Evolutionary conservation across 495 filamentous ascomycete species (phyloP), one percentile per base, ranked within the genome.

Genomic region (Glarea lozoyensis): DNA sequence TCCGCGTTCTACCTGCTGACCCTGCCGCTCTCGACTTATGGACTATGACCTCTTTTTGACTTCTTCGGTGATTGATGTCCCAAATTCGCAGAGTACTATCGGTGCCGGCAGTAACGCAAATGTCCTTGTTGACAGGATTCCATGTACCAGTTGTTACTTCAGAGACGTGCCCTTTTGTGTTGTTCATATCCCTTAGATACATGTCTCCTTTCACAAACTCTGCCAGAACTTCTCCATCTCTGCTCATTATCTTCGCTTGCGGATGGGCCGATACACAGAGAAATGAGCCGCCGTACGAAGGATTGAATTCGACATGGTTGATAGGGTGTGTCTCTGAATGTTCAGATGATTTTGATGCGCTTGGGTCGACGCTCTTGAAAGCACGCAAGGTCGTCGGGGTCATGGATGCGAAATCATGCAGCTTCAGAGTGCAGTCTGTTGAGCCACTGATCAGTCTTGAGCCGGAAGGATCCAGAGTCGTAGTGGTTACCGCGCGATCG

Each of bases 181-280:
- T 86, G 59, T 96, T 73, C 76, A 95, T 86, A 56, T 98, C 93
- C 29, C 92, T 75, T 43, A 98, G 64, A 57, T 98, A 98, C 90
- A 95, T 95, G 56, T 98, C 92, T 16, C 92, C 92, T 63, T 98
- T 98, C 41, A 83, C 79, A 49, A 94, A 95, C 59, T 96, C 88
- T 2, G 81, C 79, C 10, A 88, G 43, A 9, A 81, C 70, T 29
- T 88, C 87, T 6, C 92, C 92, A 66, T 98, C 90, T 49, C 92
- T 79, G 54, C 74, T 82, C 54, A 95, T 69, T 32, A 98, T 79
- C 59, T 86, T 87, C 2, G 90, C 86, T 58, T 98, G 93, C 1
- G 88, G 76, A 6, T 85, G 81, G 0, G 89, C 89, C 2, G 88
- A 78, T 16, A 96, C 69, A 49, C 92, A 87, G 19, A 98, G 77